A percentile compares a stretch with the other conserved stretches of the same genome.
phyloP scores from a whole-genome alignment of 192 early-diverging fungal genomes.

The Coemansia sp. region DNA sequence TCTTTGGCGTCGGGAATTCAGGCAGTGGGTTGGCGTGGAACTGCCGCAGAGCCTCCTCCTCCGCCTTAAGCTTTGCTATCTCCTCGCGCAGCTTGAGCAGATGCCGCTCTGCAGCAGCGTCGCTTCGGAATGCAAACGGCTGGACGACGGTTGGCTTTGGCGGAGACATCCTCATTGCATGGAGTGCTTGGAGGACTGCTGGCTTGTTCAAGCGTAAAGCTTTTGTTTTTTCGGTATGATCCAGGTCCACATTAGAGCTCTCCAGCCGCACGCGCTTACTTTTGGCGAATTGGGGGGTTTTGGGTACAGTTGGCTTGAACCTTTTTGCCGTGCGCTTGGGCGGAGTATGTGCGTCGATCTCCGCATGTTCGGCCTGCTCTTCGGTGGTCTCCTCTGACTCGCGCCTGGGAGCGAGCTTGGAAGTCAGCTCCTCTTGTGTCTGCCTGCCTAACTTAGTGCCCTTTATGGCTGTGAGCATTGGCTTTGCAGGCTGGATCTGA shows the following conservation, averaged over 20 bases:
- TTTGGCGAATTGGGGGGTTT: conserved; percentile 51
- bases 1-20: conserved; percentile 55
- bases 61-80: conserved; percentile 47
- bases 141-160: conserved; percentile 40
- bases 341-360: conserved; percentile 8
- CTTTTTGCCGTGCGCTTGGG: conserved; percentile 15
- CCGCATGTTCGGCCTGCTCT: background rate
- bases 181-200: background rate
- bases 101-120: conserved; percentile 58
- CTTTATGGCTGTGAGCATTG: conserved; percentile 5
- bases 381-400: conserved; percentile 5
- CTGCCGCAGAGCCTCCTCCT: conserved; percentile 43
- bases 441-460: conserved; percentile 15
- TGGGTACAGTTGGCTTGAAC: conserved; percentile 33
- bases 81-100: conserved; percentile 57
- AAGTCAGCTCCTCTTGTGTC: conserved; percentile 15
- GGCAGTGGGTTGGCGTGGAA: conserved; percentile 62
- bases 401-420: conserved; percentile 30
- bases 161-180: conserved; percentile 16
- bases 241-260: background rate
- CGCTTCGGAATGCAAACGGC: conserved; percentile 64
- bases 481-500: background rate
- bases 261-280: conserved; percentile 35
- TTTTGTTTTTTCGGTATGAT: background rate
- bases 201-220: conserved; percentile 6